Conservation (phyloP, 2,329 filamentous ascomycete species). For the Paraphaeosphaeria sporulosa region DNA sequence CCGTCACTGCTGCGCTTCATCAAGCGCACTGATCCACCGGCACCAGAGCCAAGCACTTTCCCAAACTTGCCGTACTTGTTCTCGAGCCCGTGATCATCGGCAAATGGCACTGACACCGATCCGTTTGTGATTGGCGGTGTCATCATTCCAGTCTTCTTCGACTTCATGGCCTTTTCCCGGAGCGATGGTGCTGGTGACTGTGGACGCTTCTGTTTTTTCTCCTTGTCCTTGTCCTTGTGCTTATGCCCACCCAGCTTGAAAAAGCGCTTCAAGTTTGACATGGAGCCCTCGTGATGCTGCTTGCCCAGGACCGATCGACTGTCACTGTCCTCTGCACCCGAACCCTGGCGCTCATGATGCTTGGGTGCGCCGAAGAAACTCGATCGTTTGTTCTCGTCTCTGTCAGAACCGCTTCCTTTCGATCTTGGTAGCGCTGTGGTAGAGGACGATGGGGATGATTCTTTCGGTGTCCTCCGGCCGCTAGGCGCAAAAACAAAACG, state of each 20-base stretch:
- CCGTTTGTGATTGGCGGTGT: constrained; percentile 47
- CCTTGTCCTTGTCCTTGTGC: constrained; percentile 59
- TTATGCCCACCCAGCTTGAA: constrained; percentile 78
- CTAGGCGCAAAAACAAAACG: constrained; percentile 84
- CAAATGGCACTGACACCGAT: constrained; percentile 74
- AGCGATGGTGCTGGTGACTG: constrained; percentile 69
- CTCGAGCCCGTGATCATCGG: constrained; percentile 87
- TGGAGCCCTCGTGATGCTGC: constrained; percentile 72
- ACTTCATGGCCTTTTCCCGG: constrained; percentile 62
- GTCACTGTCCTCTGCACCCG: constrained; percentile 48
- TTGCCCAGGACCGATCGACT: constrained; percentile 33
- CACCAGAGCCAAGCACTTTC: constrained; percentile 90
- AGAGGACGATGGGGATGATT: constrained; percentile 36
- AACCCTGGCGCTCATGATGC: constrained; percentile 57
- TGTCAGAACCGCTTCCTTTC: constrained; percentile 47
- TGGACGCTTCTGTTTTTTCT: constrained; percentile 56
- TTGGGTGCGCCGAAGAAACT: constrained; percentile 62
- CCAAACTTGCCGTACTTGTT: constrained; percentile 97
- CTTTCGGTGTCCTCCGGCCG: constrained; percentile 68
- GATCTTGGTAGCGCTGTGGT: constrained; percentile 55
- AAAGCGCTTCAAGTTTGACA: constrained; percentile 96
- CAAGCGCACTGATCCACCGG: constrained; percentile 90
- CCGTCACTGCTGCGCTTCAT: constrained; percentile 94
- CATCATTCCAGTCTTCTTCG: constrained; percentile 49
- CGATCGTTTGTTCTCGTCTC: constrained; percentile 55